Evolutionary conservation across 2,329 filamentous ascomycete species (phyloP), one percentile per base, ranked within the genome.

Genomic region (Fusarium nelsonii): DNA sequence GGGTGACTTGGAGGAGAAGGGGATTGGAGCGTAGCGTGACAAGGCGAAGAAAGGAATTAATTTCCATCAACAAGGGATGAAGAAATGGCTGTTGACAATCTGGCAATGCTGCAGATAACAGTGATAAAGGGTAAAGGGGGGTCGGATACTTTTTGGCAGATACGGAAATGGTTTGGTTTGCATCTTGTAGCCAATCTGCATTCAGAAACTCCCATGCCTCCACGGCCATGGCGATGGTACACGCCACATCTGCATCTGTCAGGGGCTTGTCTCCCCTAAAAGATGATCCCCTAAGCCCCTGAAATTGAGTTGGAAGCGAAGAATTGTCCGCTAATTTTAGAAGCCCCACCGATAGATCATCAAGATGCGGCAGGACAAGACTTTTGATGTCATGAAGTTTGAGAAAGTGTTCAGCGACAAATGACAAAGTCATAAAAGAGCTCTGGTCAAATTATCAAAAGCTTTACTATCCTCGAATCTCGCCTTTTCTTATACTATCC

Each of bases 281-380:
- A 50, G 20, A 51, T 16, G 10, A 12, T 30, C 30, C 12, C 18
- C 11, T 23, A 51, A 28, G 48, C 48, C 48, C 48, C 36, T 48
- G 56, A 53, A 23, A 34, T n/a, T 39, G 59, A 50, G 23, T 23
- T 23, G 23, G 23, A 41, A 40, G 48, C 16, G 9, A 37, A 40
- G 28, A 28, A 55, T 57, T 66, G 60, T 37, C 15, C 15, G 20
- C 68, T 74, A 73, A 74, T 67, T 65, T 71, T 73, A 69, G 70
- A 60, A 43, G 50, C 60, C 49, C 69, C 70, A 70, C 70, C 52
- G 32, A 30, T 60, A 30, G 28, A 36, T 65, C 28, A 15, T 53
- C 41, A 63, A 57, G 28, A 63, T 63, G 43, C 49, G 33, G 34
- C 60, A 30, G 26, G 33, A 50, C n/a, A 10, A 36, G 23, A 51